These are phyloP conservation scores for Diversispora eburnea DNA, from an alignment of 192 early-diverging fungal genomes.

Conservation along the genomic window DNA sequence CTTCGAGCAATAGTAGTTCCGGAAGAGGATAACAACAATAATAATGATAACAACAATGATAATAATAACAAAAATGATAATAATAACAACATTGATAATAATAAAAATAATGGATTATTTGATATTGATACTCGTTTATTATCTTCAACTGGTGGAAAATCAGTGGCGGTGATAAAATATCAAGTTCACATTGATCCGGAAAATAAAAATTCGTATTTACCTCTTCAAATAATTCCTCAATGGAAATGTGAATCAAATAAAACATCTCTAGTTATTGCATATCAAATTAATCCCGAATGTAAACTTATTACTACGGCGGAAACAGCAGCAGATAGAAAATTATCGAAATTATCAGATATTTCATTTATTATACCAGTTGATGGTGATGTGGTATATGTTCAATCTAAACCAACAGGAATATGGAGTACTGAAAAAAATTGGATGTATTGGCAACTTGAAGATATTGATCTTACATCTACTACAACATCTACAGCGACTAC, in stretches of 20 bases:
- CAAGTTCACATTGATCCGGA: slow-evolving; percentile 36
- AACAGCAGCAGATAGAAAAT: neutral
- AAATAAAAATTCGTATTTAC: slow-evolving; percentile 27
- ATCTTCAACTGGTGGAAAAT: slow-evolving; percentile 19
- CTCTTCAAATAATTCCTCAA: slow-evolving; percentile 40
- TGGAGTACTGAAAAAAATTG: slow-evolving; percentile 48
- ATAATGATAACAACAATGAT: too few species aligned
- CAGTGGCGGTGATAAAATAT: slow-evolving; percentile 39
- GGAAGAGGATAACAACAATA: too few species aligned
- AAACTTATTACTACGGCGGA: slow-evolving; percentile 18
- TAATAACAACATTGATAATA: too few species aligned
- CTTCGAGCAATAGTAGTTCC: slow-evolving; percentile 30
- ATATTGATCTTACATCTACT: slow-evolving; percentile 20
- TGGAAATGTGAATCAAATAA: slow-evolving; percentile 55
- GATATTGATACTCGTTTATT: slow-evolving; percentile 40
- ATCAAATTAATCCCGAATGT: slow-evolving; percentile 41
- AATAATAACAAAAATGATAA: neutral
- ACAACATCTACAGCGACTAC: too few species aligned
- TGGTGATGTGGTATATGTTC: slow-evolving; percentile 42
- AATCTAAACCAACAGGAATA: slow-evolving; percentile 46
- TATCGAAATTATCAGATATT: slow-evolving; percentile 33
- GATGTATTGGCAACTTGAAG: slow-evolving; percentile 50
- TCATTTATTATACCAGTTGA: slow-evolving; percentile 48
- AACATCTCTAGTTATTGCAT: slow-evolving; percentile 47
- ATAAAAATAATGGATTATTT: slow-evolving; percentile 29